Percentiles rank a stretch among this genome's conserved stretches.
These are phyloP conservation scores for Nothophoma quercina DNA, from an alignment of 2,329 filamentous ascomycete genomes.

Conservation along the genomic window DNA sequence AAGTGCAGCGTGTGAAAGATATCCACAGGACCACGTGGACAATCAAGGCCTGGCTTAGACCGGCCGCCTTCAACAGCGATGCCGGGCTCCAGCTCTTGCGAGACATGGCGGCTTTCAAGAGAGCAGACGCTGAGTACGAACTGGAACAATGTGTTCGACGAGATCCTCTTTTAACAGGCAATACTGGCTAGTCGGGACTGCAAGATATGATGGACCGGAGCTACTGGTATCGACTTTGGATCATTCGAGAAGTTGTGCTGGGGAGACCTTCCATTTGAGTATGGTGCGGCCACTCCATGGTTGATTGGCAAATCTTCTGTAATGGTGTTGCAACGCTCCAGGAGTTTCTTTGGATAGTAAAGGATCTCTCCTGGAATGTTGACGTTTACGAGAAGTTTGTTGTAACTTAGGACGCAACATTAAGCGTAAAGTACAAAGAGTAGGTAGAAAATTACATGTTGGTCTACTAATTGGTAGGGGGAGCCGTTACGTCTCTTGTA, in stretches of 20 bases:
- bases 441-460: too few species aligned
- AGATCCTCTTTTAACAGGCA: neutral
- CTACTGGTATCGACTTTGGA: slow-evolving; percentile 17
- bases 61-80: neutral
- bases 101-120: slow-evolving; percentile 2
- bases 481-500: too few species aligned
- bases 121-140: neutral
- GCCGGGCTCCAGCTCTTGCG: slow-evolving; percentile 2
- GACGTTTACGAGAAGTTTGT: too few species aligned
- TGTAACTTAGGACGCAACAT: too few species aligned
- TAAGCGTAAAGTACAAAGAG: too few species aligned
- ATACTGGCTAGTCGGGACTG: neutral
- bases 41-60: slow-evolving; percentile 11
- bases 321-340: slow-evolving; percentile 3
- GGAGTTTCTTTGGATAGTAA: slow-evolving; percentile 8
- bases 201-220: slow-evolving; percentile 6
- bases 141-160: neutral
- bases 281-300: neutral
- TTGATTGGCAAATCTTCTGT: slow-evolving; percentile 13
- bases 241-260: slow-evolving; percentile 17
- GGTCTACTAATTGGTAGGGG: too few species aligned
- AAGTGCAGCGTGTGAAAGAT: slow-evolving; percentile 16
- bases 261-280: neutral
- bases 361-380: neutral
- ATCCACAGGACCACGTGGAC: slow-evolving; percentile 13